Conservation (phyloP, 177 flowering plant genomes). For the Vitis hybrid region DNA sequence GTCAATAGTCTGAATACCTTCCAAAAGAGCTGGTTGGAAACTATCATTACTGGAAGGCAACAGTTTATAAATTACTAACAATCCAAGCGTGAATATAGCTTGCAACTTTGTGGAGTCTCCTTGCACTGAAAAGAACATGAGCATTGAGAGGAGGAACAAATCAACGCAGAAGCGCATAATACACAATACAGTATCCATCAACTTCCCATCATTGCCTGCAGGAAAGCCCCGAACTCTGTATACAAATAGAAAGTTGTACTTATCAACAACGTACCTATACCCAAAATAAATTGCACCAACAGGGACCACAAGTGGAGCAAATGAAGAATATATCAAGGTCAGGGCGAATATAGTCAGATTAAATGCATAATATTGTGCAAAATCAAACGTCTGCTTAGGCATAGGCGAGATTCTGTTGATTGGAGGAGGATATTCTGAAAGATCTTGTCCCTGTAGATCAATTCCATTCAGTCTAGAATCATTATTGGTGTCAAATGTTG, state of each 20-base stretch:
- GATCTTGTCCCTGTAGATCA: conserved; percentile 69
- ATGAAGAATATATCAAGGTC: conserved; percentile 88
- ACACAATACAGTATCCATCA: conserved; percentile 87
- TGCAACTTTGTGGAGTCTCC: conserved; percentile 95
- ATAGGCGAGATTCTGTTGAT: conserved; percentile 76
- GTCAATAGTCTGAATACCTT: conserved; percentile 77
- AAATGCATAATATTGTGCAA: conserved; percentile 97
- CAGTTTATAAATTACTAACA: conserved; percentile 74
- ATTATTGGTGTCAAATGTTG: conserved; percentile 29
- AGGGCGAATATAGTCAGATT: conserved; percentile 94
- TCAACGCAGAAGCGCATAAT: conserved; percentile 94
- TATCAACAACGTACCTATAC: conserved; percentile 91
- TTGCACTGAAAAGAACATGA: conserved; percentile 81
- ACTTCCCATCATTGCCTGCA: conserved; percentile 93
- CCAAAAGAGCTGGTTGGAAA: conserved; percentile 67
- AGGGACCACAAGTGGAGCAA: conserved; percentile 92
- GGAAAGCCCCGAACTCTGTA: conserved; percentile 97
- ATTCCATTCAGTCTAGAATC: conserved; percentile 32
- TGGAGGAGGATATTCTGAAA: conserved; percentile 62
- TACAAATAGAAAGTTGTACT: conserved; percentile 91
- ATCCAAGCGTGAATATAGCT: conserved; percentile 85
- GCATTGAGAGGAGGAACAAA: conserved; percentile 85
- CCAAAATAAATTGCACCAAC: conserved; percentile 94
- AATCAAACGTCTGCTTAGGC: conserved; percentile 92
- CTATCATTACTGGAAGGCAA: conserved; percentile 72